Percentiles rank a stretch among this genome's conserved stretches.
phyloP scores from a whole-genome alignment of 2,329 filamentous ascomycete genomes.

The Pseudocercospora fuligena region DNA sequence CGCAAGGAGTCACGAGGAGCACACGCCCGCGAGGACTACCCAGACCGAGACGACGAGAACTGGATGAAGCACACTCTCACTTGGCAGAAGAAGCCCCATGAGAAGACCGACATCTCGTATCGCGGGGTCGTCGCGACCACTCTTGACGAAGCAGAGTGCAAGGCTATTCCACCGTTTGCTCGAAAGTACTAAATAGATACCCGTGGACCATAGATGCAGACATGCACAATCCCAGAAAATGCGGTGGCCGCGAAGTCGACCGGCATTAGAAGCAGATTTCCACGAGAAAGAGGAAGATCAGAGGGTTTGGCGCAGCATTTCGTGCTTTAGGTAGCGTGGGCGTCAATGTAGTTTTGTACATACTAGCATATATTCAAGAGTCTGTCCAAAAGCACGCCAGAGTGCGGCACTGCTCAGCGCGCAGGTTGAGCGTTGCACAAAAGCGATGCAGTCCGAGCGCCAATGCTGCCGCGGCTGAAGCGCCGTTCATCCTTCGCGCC shows the following conservation, averaged over 20 bases:
- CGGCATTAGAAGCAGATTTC: conserved; percentile 8
- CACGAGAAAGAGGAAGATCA: conserved; percentile 10
- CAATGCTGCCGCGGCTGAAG: background rate
- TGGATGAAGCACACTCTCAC: conserved; percentile 99
- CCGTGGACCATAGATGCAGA: background rate
- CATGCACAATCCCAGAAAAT: background rate
- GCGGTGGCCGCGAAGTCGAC: background rate
- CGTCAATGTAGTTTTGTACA: conserved; percentile 25
- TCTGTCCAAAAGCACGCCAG: background rate
- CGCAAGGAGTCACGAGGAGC: conserved; percentile 97
- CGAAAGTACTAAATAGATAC: conserved; percentile 71
- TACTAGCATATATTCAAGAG: conserved; percentile 20
- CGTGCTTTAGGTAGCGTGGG: conserved; percentile 27
- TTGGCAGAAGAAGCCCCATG: conserved; percentile 92
- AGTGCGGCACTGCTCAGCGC: background rate
- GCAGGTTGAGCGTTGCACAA: background rate
- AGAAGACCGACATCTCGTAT: conserved; percentile 84
- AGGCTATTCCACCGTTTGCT: conserved; percentile 95
- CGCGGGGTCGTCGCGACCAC: conserved; percentile 80
- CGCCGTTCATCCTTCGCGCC: background rate
- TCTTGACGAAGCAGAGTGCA: conserved; percentile 94
- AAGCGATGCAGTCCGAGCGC: background rate
- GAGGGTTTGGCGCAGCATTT: conserved; percentile 14
- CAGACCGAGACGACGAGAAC: conserved; percentile 90
- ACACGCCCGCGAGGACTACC: conserved; percentile 95